Evolutionary conservation across 2,329 filamentous ascomycete genomes (phyloP), one percentile per base, ranked within the genome.

Genomic region (Fusarium napiforme): DNA sequence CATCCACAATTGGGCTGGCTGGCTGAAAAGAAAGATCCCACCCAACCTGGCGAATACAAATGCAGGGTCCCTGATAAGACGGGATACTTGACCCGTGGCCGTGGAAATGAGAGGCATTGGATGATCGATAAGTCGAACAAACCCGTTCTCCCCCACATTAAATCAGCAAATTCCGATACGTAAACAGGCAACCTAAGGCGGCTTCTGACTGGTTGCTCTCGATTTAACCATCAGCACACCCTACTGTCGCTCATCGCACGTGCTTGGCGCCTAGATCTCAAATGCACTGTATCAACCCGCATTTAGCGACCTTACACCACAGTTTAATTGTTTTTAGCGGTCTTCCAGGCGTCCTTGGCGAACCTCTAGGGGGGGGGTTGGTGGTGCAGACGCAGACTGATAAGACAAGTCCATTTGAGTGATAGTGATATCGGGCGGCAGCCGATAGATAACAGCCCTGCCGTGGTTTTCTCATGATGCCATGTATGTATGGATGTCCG

Each of bases 161-260:
- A 70, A 66, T 73, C 78, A 81, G 70, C 79, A 81, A 82, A 81
- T 82, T 78, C 73, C 76, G 80, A 79, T 82, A 81, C 80, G 81
- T 82, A 82, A 82, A 69, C 65, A 76, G 43, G 64, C 57, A 58
- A 40, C 28, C 53, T 21, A 59, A 57, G n/a, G 46, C 49, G 68
- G 57, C 65, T 60, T 77, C 72, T 79, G 36, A 79, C 74, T 79
- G 77, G 77, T 45, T 45, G 40, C 42, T 23, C 30, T 28, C 21
- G 15, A 23, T 60, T 64, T 49, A 49, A 47, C 60, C 60, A 64
- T 55, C 64, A 60, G 63, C 64, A 65, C 65, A 62, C 63, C 67
- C 64, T 50, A 15, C 45, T 65, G 46, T 58, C 40, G 32, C 30
- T 60, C 60, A 55, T 64, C 34, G 62, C 64, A 65, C 53, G 59